Conservation (phyloP, 106 monocot genomes). For the Allium sativum region DNA sequence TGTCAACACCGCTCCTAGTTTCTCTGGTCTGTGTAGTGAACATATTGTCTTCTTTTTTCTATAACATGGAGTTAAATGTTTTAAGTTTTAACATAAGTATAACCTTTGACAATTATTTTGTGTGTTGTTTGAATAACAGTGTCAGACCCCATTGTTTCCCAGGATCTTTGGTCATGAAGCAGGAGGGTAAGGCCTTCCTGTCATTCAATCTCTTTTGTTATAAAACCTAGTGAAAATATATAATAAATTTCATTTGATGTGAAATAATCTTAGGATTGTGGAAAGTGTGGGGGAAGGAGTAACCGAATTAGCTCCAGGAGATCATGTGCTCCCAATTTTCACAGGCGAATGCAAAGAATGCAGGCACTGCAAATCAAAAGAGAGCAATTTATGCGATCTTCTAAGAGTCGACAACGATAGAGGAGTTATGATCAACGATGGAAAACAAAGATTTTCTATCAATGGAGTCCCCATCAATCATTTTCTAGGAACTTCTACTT, state of each 20-base stretch:
- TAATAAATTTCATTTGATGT: not conserved
- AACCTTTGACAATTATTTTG: not conserved
- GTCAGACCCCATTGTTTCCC: slow-evolving; percentile 18
- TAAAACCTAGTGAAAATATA: not conserved
- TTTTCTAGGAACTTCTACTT: too few relatives aligned
- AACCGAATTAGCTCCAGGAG: too few relatives aligned
- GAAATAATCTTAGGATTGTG: slow-evolving; percentile 17
- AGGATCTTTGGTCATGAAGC: slow-evolving; percentile 70
- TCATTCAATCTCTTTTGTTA: not conserved
- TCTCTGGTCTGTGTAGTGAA: too few relatives aligned
- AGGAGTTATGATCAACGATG: too few relatives aligned
- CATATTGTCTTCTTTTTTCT: not conserved
- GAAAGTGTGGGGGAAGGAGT: slow-evolving; percentile 78
- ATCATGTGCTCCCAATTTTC: too few relatives aligned
- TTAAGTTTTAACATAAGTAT: not conserved
- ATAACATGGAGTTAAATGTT: not conserved
- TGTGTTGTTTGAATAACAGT: not conserved
- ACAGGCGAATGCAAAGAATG: too few relatives aligned
- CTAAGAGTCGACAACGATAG: too few relatives aligned
- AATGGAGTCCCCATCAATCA: too few relatives aligned
- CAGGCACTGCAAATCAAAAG: too few relatives aligned
- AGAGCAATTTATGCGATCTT: too few relatives aligned
- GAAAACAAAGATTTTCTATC: too few relatives aligned
- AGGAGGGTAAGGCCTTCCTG: slow-evolving; percentile 37
- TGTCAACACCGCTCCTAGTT: too few relatives aligned